These are phyloP conservation scores for Multifurca ochricompacta DNA, from an alignment of 768 basidiomycete genomes.

Conservation along the genomic window DNA sequence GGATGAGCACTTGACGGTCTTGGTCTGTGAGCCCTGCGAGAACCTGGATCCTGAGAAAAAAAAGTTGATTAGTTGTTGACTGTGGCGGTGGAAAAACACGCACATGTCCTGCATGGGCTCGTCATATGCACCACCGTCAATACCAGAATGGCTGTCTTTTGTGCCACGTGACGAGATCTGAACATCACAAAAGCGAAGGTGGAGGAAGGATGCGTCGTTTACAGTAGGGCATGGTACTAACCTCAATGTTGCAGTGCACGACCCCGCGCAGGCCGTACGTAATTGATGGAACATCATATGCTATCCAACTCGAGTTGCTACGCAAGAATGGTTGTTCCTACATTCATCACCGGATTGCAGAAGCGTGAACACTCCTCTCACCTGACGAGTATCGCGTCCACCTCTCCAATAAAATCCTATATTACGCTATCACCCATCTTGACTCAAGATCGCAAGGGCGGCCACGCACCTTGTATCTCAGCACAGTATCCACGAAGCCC, in stretches of 20 bases:
- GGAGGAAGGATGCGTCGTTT: background rate
- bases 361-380: slow-evolving; percentile 25
- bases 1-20: slow-evolving; percentile 55
- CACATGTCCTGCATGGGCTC: slow-evolving; percentile 96
- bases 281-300: slow-evolving; percentile 84
- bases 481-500: slow-evolving; percentile 76
- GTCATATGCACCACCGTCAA: slow-evolving; percentile 79
- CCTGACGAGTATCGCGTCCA: slow-evolving; percentile 89
- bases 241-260: slow-evolving; percentile 77
- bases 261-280: slow-evolving; percentile 95
- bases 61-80: background rate
- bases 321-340: background rate
- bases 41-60: slow-evolving; percentile 55
- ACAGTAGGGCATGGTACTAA: slow-evolving; percentile 22
- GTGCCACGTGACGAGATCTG: slow-evolving; percentile 66
- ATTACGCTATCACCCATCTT: background rate
- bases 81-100: slow-evolving; percentile 20
- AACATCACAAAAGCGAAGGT: background rate
- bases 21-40: slow-evolving; percentile 62
- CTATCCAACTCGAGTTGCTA: slow-evolving; percentile 97
- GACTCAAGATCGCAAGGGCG: background rate
- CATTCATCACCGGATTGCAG: background rate
- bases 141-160: slow-evolving; percentile 80
- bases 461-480: slow-evolving; percentile 55
- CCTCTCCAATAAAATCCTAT: slow-evolving; percentile 72